A percentile compares a stretch with the other conserved stretches of the same genome.
Conservation (phyloP, 1,139 yeast species). For the Arxiozyma slooffiae region DNA sequence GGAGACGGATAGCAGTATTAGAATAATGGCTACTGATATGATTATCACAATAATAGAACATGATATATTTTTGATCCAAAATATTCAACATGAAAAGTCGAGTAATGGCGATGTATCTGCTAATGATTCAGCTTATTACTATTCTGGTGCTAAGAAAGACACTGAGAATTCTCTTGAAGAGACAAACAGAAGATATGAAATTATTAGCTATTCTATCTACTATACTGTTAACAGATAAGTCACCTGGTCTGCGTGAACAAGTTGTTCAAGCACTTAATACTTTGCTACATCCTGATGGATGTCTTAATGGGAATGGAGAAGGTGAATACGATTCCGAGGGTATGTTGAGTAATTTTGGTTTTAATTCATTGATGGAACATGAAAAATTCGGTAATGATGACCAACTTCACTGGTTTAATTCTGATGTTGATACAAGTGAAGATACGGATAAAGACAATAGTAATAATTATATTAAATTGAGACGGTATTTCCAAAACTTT, state of each 20-base stretch:
- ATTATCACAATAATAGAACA: slow-evolving; percentile 76
- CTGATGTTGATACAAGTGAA: not conserved
- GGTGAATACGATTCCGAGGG: slow-evolving; percentile 6
- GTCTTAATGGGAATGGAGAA: slow-evolving; percentile 16
- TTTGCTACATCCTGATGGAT: slow-evolving; percentile 50
- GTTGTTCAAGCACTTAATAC: slow-evolving; percentile 75
- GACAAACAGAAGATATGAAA: slow-evolving; percentile 41
- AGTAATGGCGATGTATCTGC: slow-evolving; percentile 3
- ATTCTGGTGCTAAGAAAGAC: not conserved
- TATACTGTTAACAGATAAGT: slow-evolving; percentile 52
- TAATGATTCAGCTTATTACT: not conserved
- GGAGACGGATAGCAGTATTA: slow-evolving; percentile 38
- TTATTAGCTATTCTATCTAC: slow-evolving; percentile 51
- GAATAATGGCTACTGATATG: slow-evolving; percentile 73
- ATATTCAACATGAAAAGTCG: slow-evolving; percentile 21
- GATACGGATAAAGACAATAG: not conserved
- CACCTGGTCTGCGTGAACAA: slow-evolving; percentile 69
- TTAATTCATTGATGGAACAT: slow-evolving; percentile 8
- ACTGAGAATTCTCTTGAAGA: not conserved
- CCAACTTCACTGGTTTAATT: slow-evolving; percentile 1
- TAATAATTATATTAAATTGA: slow-evolving; percentile 31
- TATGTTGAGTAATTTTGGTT: slow-evolving; percentile 9
- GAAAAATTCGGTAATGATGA: not conserved
- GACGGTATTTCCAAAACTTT: slow-evolving; percentile 49
- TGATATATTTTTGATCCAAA: slow-evolving; percentile 59